Evolutionary conservation across 805 yeast species (phyloP).

Genomic region (Candida morakotiae): DNA sequence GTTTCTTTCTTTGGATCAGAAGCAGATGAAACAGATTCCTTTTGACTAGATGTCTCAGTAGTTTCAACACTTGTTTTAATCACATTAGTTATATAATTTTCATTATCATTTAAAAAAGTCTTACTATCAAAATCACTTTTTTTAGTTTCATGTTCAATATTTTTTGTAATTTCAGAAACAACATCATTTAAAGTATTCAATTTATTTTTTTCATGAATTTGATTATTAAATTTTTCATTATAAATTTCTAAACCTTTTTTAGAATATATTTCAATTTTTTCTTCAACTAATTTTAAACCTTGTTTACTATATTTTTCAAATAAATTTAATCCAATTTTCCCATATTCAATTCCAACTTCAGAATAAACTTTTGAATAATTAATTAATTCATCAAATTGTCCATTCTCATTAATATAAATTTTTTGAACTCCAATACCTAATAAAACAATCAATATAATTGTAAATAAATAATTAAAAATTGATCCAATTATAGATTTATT

Average conservation of each 20-base stretch:
- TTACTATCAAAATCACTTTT: slow-evolving; percentile 12
- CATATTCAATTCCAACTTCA: slow-evolving; percentile 21
- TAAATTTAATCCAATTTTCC: slow-evolving; percentile 20
- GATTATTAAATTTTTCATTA: slow-evolving; percentile 25
- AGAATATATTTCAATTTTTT: slow-evolving; percentile 6
- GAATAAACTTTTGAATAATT: slow-evolving; percentile 16
- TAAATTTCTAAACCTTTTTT: slow-evolving; percentile 18
- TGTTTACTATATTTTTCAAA: slow-evolving; percentile 15
- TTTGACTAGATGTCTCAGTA: no score
- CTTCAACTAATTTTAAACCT: slow-evolving; percentile 6
- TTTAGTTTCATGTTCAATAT: slow-evolving; percentile 13
- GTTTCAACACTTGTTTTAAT: background rate
- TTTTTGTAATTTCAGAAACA: slow-evolving; percentile 15
- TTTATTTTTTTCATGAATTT: slow-evolving; percentile 18
- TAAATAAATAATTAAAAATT: slow-evolving; percentile 29
- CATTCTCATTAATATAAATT: slow-evolving; percentile 30
- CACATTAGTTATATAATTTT: slow-evolving; percentile 8
- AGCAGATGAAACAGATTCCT: background rate
- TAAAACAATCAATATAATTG: slow-evolving; percentile 26
- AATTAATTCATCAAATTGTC: slow-evolving; percentile 25
- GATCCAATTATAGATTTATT: slow-evolving; percentile 30
- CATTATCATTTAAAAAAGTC: slow-evolving; percentile 10
- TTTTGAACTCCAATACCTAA: slow-evolving; percentile 32
- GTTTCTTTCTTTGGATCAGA: background rate
- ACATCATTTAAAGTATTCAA: slow-evolving; percentile 10